Percentiles rank a stretch among this genome's conserved stretches.
Conservation (phyloP, 805 yeast genomes). For the Wickerhamomyces strasburgensis region DNA sequence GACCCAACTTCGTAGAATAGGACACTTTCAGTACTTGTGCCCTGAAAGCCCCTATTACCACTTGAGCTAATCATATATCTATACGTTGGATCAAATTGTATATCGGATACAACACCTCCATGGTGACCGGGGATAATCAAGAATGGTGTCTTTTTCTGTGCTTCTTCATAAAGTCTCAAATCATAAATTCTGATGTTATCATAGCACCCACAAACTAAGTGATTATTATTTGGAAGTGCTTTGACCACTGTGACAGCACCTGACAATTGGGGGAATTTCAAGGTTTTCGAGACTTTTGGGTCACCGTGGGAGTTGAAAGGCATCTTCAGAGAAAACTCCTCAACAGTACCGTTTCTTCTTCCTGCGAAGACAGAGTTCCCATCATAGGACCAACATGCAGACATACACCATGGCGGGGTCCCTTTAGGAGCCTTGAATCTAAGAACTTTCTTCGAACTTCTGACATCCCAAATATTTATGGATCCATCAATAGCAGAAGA, state of each 20-base stretch:
- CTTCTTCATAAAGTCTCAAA: slow-evolving; percentile 41
- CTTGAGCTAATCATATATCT: slow-evolving; percentile 85
- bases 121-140: slow-evolving; percentile 94
- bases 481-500: slow-evolving; percentile 83
- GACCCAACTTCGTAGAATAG: slow-evolving; percentile 74
- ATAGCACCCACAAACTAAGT: slow-evolving; percentile 79
- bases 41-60: slow-evolving; percentile 96
- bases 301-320: slow-evolving; percentile 34
- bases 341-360: slow-evolving; percentile 83
- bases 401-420: slow-evolving; percentile 92
- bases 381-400: slow-evolving; percentile 80
- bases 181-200: slow-evolving; percentile 90
- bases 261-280: slow-evolving; percentile 78
- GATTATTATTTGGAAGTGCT: slow-evolving; percentile 76
- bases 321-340: slow-evolving; percentile 63
- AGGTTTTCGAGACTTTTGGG: slow-evolving; percentile 48
- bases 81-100: slow-evolving; percentile 82
- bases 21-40: slow-evolving; percentile 72
- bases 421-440: slow-evolving; percentile 51
- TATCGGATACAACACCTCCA: slow-evolving; percentile 78
- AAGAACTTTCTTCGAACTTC: slow-evolving; percentile 43
- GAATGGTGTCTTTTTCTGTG: slow-evolving; percentile 53
- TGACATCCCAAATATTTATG: slow-evolving; percentile 74
- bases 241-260: slow-evolving; percentile 85
- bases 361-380: slow-evolving; percentile 83